phyloP scores from a whole-genome alignment of 495 filamentous ascomycete species.

The Diplogelasinospora grovesii region DNA sequence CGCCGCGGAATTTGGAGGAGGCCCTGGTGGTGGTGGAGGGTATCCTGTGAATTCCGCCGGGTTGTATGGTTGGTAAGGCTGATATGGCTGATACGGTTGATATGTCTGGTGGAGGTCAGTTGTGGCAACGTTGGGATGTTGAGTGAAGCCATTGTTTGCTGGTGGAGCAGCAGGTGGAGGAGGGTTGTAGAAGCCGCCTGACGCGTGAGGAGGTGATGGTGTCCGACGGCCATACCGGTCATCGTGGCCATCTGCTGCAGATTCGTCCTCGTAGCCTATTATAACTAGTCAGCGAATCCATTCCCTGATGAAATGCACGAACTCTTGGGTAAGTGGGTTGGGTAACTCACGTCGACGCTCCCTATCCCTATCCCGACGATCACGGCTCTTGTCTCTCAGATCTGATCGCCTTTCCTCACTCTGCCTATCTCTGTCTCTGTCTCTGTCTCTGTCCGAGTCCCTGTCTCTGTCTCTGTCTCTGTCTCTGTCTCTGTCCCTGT shows the following conservation, averaged over 20 bases:
- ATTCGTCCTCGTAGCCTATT: conserved; percentile 39
- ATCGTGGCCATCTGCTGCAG: conserved; percentile 29
- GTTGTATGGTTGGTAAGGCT: conserved; percentile 23
- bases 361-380: conserved; percentile 36
- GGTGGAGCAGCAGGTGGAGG: conserved; percentile 15
- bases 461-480: conserved; percentile 13
- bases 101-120: conserved; percentile 26
- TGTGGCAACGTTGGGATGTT: conserved; percentile 31
- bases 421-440: conserved; percentile 12
- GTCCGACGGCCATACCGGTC: conserved; percentile 25
- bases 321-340: neutral
- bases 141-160: conserved; percentile 29
- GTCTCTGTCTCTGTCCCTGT: conserved; percentile 20
- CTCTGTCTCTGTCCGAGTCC: conserved; percentile 11
- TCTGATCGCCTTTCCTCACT: conserved; percentile 9
- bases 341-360: conserved; percentile 29
- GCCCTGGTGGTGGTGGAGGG: conserved; percentile 30
- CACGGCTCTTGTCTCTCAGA: conserved; percentile 14
- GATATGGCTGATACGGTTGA: conserved; percentile 4
- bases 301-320: neutral
- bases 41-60: conserved; percentile 30
- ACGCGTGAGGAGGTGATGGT: conserved; percentile 46
- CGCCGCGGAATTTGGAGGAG: conserved; percentile 18
- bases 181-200: conserved; percentile 46
- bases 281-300: conserved; percentile 8